phyloP scores from a whole-genome alignment of 306 rosid genomes.

The Dicorynia guianensis region DNA sequence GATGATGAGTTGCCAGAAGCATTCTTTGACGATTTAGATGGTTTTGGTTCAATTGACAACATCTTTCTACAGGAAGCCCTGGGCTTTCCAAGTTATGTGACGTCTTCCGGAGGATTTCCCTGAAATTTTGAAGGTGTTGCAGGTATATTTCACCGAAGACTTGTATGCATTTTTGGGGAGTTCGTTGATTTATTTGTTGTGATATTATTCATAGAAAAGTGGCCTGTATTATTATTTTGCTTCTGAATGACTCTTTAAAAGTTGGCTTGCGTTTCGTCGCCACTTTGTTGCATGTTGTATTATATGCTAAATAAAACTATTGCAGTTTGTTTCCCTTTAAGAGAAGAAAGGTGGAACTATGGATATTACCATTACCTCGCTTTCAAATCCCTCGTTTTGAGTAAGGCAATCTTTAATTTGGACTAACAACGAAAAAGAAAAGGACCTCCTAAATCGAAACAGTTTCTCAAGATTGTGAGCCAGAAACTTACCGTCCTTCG shows the following conservation, averaged over 20 bases:
- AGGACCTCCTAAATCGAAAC: neutral
- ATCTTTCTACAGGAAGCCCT: conserved; percentile 46
- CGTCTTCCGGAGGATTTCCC: neutral
- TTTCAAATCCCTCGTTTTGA: neutral
- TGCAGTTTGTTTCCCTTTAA: neutral
- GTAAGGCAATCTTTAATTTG: neutral
- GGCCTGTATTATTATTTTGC: no score
- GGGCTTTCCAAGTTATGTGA: conserved; percentile 28
- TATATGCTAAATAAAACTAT: no score
- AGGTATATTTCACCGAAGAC: neutral
- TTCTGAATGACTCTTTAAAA: neutral
- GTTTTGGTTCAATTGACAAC: conserved; percentile 54
- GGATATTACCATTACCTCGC: neutral
- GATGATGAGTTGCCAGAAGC: conserved; percentile 49
- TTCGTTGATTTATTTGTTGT: no score
- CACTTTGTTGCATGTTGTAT: neutral
- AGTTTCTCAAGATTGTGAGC: neutral
- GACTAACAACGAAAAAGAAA: neutral
- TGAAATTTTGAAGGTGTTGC: neutral
- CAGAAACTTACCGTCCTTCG: neutral
- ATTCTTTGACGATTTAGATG: conserved; percentile 50
- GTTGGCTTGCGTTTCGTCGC: neutral
- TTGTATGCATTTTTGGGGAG: neutral
- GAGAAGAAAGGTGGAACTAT: neutral
- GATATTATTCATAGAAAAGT: no score